Evolutionary conservation across 129 eudicot species (phyloP), one percentile per base, ranked within the genome.

Genomic region (Kitagawia praeruptora): DNA sequence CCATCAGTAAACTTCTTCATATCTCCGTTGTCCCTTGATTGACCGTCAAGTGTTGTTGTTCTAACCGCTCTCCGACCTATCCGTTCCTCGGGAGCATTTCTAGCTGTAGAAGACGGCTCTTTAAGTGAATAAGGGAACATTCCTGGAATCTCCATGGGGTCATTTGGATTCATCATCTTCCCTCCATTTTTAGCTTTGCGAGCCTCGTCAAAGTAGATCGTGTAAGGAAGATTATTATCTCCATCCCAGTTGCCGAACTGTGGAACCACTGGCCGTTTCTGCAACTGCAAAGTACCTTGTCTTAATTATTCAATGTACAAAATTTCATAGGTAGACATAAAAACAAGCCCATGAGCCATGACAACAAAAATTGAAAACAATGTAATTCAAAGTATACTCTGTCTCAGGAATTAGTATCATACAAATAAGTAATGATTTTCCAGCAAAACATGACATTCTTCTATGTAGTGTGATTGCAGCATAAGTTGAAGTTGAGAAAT

Each of bases 191-290:
- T 87, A 63, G 81, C 87, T 80, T 90, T 87, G 28, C 97, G 86
- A 21, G 97, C 98, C 79, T 90, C 86, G 11, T 92, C 94, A 46
- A 94, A 94, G 85, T 84, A 91, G 42, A 88, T 88, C 0, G 98
- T 92, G 83, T 89, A 94, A 40, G 96, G 93, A 39, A 87, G 88
- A 63, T 89, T 83, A 41, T 86, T 90, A 41, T 89, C 89, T 54
- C 79, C 78, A 25, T 87, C 96, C 97, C 98, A 94, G 86, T 91
- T 84, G 61, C 98, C 98, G 46, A 94, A 94, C 81, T 92, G 85
- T 19, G 98, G 98, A 69, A 94, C 98, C 42, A 77, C 85, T 78
- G 91, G 83, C 45, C 93, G 91, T 85, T 88, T 88, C 80, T 77
- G 76, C 54, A 82, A 31, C 46, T 25, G 21, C 5, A 78, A 71